Base-by-base conservation (phyloP, 2,329 filamentous ascomycete species). In the Tolypocladium cylindrosporum region DNA sequence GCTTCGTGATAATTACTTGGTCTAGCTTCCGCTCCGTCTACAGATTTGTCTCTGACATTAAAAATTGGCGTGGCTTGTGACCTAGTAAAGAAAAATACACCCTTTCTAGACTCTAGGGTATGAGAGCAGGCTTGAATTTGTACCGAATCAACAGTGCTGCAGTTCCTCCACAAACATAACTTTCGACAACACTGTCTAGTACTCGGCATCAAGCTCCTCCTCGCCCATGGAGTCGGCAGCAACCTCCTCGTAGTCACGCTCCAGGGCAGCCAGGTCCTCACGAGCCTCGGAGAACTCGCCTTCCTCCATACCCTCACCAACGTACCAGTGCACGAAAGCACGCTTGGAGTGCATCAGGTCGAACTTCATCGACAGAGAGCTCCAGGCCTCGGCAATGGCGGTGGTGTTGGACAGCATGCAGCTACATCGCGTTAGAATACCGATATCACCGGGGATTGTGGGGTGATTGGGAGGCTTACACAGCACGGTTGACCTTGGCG, bases 331-430 rank as follows among this genome's bases (percentile, higher is more conserved):
- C 65, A 99, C 94, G 79, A 99, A 99, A 62, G 94, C 94, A 82
- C 94, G 94, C 89, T 99, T 99, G 76, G 91, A 95, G 87, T 97
- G 97, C 94, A 99, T 99, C 75, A 99, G 90, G 73, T 99, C 94
- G 82, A 99, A 99, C 82, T 99, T 99, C 85, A 88, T 85, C 62
- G 91, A 95, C 64, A 99, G 86, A 66, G 91, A 91, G 63, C 90
- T 92, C 94, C 94, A 99, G 63, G 94, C 94, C 81, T 97, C 93
- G 71, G 93, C 90, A 71, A 99, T 99, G 71, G 94, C 93, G 56
- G 94, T 99, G 68, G 94, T 99, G 85, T 99, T 95, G 79, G 90
- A 93, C 63, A 99, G 83, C 94, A 99, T 97, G 87, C 93, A 97
- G 65, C 88, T 91, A 70, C 51, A 58, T 21, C 14, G 27, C 27